Conservation (phyloP, 805 yeast species). For the Pichia nanzhaoensis region DNA sequence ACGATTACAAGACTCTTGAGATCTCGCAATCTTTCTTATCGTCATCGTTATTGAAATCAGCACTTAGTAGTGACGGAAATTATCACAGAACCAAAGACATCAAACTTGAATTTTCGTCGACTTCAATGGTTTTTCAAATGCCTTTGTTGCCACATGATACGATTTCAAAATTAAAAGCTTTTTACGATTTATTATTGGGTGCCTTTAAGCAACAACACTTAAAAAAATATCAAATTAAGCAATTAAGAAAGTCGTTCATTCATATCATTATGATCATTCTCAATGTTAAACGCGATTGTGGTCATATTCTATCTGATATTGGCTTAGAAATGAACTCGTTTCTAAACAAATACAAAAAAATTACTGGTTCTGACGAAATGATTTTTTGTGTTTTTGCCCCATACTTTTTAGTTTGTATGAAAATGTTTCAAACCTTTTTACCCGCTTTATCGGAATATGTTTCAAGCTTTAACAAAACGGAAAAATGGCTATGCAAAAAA, state of each 20-base stretch:
- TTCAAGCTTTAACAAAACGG: constrained; percentile 8
- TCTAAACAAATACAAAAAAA: constrained; percentile 10
- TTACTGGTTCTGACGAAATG: constrained; percentile 3
- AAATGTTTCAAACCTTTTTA: constrained; percentile 15
- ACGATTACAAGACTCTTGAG: constrained; percentile 3
- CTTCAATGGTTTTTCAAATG: not conserved
- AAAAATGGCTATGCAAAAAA: constrained; percentile 12
- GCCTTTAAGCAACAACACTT: constrained; percentile 1
- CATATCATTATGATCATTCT: constrained; percentile 22
- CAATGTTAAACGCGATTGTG: constrained; percentile 14
- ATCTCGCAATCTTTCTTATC: constrained; percentile 2
- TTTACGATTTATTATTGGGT: constrained; percentile 7
- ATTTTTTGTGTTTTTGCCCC: constrained; percentile 18
- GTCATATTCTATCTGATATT: constrained; percentile 12
- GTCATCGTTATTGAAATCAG: constrained; percentile 5
- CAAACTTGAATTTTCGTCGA: constrained; percentile 3
- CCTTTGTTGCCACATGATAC: constrained; percentile 7
- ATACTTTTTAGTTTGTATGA: constrained; percentile 18
- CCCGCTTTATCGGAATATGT: constrained; percentile 7
- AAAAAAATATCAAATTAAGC: constrained; percentile 2
- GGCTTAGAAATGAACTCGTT: constrained; percentile 15
- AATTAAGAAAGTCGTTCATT: constrained; percentile 22
- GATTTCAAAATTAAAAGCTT: constrained; percentile 2
- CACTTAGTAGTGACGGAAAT: not conserved
- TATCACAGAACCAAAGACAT: constrained; percentile 9